A percentile compares a stretch with the other conserved stretches of the same genome.
phyloP scores from a whole-genome alignment of 345 rosid genomes.

The Rubroshorea leprosula region DNA sequence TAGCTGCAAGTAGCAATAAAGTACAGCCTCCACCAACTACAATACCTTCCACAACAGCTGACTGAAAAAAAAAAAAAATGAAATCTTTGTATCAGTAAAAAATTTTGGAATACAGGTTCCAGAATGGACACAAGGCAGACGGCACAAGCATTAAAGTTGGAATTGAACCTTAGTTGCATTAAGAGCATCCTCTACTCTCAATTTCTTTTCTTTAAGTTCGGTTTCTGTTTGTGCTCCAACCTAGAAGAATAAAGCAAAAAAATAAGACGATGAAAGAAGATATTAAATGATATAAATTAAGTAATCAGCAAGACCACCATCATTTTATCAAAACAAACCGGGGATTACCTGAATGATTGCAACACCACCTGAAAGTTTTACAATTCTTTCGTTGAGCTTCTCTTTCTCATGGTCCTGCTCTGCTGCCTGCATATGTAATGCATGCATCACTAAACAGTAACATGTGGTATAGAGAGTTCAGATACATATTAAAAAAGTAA shows the following conservation, averaged over 20 bases:
- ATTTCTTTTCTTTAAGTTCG: slow-evolving; percentile 89
- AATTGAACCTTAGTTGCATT: slow-evolving; percentile 96
- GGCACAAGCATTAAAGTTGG: no score
- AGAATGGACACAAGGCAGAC: no score
- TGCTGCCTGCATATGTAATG: no score
- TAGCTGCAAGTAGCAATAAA: slow-evolving; percentile 54
- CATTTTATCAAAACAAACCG: no score
- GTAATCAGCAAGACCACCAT: background rate
- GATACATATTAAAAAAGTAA: no score
- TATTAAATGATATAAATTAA: no score
- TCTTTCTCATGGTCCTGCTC: slow-evolving; percentile 95
- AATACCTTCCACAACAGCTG: slow-evolving; percentile 87
- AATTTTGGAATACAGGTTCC: no score
- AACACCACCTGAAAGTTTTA: slow-evolving; percentile 85
- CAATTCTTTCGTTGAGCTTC: slow-evolving; percentile 89
- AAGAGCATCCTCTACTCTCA: slow-evolving; percentile 98
- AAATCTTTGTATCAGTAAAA: no score
- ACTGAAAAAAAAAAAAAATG: slow-evolving; percentile 38
- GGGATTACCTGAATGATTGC: slow-evolving; percentile 80
- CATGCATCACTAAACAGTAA: no score
- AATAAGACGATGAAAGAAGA: no score
- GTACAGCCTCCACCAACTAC: slow-evolving; percentile 94
- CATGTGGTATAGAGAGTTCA: no score
- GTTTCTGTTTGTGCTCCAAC: slow-evolving; percentile 91
- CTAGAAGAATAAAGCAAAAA: no score